phyloP scores from a whole-genome alignment of 2,329 filamentous ascomycete species.

The Calycina herbarum region DNA sequence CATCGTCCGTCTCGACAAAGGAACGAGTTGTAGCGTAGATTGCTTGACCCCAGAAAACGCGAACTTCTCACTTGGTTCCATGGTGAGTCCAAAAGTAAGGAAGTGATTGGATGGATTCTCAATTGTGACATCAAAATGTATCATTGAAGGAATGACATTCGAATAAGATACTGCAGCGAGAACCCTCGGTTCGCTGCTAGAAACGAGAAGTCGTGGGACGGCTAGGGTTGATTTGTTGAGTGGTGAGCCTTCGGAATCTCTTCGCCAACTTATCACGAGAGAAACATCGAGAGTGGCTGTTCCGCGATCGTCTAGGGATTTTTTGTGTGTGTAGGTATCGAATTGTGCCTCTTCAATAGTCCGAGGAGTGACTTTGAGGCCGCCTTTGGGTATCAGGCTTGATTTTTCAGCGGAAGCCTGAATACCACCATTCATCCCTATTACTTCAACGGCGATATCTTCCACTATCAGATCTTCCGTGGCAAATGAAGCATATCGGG shows the following conservation, averaged over 20 bases:
- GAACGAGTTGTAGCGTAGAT: constrained; percentile 76
- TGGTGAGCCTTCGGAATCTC: constrained; percentile 41
- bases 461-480: constrained; percentile 60
- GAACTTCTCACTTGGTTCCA: constrained; percentile 92
- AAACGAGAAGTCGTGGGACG: constrained; percentile 77
- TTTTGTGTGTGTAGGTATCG: constrained; percentile 71
- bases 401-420: constrained; percentile 52
- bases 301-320: constrained; percentile 77
- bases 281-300: constrained; percentile 72
- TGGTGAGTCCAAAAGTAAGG: constrained; percentile 84
- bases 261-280: constrained; percentile 76
- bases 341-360: constrained; percentile 73
- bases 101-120: constrained; percentile 96
- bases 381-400: constrained; percentile 41
- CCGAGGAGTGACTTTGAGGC: constrained; percentile 59
- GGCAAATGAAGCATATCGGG: constrained; percentile 75
- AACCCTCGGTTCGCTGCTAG: constrained; percentile 83
- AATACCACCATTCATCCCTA: constrained; percentile 62
- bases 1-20: constrained; percentile 73
- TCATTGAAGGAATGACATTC: constrained; percentile 34
- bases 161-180: constrained; percentile 54
- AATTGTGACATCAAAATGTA: constrained; percentile 65
- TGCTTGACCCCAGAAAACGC: constrained; percentile 89
- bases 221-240: constrained; percentile 68
- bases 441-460: constrained; percentile 62